These are phyloP conservation scores for Euphorbia schlechtendalii DNA, from an alignment of 441 rosid species.

Conservation along the genomic window DNA sequence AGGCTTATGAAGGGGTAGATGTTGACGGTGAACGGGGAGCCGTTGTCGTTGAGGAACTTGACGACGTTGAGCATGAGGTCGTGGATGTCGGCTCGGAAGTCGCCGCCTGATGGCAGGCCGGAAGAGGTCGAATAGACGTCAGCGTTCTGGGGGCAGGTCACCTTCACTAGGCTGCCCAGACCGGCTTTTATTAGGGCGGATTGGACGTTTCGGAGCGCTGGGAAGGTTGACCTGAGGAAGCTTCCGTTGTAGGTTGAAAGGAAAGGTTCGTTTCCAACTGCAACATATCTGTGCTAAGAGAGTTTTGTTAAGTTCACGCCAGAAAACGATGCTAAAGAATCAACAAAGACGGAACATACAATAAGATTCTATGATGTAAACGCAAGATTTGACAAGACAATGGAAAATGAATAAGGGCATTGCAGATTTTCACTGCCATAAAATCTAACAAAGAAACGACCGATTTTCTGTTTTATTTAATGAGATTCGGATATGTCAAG, in stretches of 20 bases:
- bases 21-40: conserved; percentile 79
- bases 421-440: neutral
- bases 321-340: neutral
- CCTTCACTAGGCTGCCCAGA: conserved; percentile 63
- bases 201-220: conserved; percentile 78
- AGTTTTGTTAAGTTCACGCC: neutral
- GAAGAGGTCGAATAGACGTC: conserved; percentile 58
- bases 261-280: conserved; percentile 94
- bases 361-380: no score
- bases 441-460: neutral
- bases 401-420: neutral
- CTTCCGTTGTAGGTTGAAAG: conserved; percentile 75
- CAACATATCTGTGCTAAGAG: conserved; percentile 61
- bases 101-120: conserved; percentile 75
- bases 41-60: conserved; percentile 64
- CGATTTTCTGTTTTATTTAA: no score
- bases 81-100: conserved; percentile 73
- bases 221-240: conserved; percentile 58
- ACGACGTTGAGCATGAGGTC: conserved; percentile 68
- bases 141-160: conserved; percentile 75
- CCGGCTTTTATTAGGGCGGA: conserved; percentile 76
- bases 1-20: conserved; percentile 95
- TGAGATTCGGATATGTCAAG: neutral
- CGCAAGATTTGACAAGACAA: neutral
- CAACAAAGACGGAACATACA: neutral